Conservation (phyloP, 1,139 yeast genomes). For the Blastobotrys arbuscula region DNA sequence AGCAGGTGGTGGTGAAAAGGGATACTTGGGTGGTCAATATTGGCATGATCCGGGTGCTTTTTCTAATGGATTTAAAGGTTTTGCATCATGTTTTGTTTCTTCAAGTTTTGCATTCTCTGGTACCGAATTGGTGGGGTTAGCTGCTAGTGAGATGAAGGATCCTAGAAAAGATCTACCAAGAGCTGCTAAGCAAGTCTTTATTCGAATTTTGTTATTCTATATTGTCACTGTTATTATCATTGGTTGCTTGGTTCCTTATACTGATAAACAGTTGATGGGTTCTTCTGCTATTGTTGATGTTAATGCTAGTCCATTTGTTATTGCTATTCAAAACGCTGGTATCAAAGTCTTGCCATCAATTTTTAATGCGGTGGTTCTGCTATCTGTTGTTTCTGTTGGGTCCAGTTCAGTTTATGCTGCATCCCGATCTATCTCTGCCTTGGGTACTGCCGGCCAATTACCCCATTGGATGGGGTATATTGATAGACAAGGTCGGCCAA, state of each 20-base stretch:
- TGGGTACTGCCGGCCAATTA: constrained; percentile 78
- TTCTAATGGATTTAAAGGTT: constrained; percentile 65
- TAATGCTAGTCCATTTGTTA: constrained; percentile 68
- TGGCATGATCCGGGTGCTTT: constrained; percentile 65
- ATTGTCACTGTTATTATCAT: constrained; percentile 53
- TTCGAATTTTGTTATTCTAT: constrained; percentile 67
- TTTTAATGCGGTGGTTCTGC: constrained; percentile 65
- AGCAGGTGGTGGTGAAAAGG: constrained; percentile 52
- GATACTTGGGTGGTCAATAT: constrained; percentile 54
- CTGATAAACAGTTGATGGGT: constrained; percentile 43
- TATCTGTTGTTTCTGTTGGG: constrained; percentile 69
- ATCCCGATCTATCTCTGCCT: constrained; percentile 74
- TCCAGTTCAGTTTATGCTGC: constrained; percentile 74
- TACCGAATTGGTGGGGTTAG: constrained; percentile 71
- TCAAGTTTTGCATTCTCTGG: constrained; percentile 67
- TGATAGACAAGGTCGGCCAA: constrained; percentile 71
- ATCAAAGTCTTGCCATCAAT: constrained; percentile 60
- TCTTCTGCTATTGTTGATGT: constrained; percentile 47
- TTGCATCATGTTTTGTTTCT: constrained; percentile 7
- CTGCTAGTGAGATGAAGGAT: constrained; percentile 75
- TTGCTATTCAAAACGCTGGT: constrained; percentile 56
- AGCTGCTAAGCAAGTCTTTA: constrained; percentile 64
- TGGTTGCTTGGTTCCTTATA: constrained; percentile 62
- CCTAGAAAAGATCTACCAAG: constrained; percentile 61
- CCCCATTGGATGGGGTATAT: constrained; percentile 68